Evolutionary conservation across 2,329 filamentous ascomycete species (phyloP).

Genomic region (Coleophoma crateriformis): DNA sequence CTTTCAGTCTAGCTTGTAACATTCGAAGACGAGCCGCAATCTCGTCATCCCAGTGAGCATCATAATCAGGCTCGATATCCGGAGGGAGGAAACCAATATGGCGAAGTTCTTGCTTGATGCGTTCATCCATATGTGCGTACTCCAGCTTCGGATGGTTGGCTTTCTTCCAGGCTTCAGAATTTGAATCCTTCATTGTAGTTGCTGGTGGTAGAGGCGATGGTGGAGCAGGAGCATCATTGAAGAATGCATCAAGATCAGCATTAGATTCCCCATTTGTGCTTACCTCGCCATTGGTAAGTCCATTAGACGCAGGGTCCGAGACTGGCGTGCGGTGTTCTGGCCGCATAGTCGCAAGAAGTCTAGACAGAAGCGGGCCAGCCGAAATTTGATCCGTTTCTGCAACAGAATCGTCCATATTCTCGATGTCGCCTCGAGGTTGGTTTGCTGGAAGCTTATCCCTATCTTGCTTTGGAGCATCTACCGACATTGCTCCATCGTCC

Average conservation of each 20-base stretch:
- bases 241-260: constrained; percentile 20
- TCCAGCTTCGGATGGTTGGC: constrained; percentile 71
- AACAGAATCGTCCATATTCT: constrained; percentile 81
- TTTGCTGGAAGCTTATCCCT: constrained; percentile 70
- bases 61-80: constrained; percentile 69
- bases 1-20: constrained; percentile 75
- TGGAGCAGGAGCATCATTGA: constrained; percentile 17
- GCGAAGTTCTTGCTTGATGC: constrained; percentile 82
- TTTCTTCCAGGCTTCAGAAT: constrained; percentile 73
- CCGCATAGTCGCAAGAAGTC: constrained; percentile 74
- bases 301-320: constrained; percentile 50
- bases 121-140: constrained; percentile 82
- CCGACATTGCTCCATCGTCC: constrained; percentile 76
- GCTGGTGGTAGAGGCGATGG: constrained; percentile 53
- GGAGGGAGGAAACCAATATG: constrained; percentile 82
- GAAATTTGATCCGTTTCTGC: constrained; percentile 86
- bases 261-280: constrained; percentile 39
- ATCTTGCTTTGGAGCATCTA: constrained; percentile 59
- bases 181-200: constrained; percentile 73
- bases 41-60: constrained; percentile 88
- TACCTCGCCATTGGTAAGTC: constrained; percentile 42
- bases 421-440: constrained; percentile 77
- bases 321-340: constrained; percentile 60
- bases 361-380: constrained; percentile 77
- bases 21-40: constrained; percentile 84